Conservation (phyloP, 352 stramenopile species). For the Phytophthora sansomeana region DNA sequence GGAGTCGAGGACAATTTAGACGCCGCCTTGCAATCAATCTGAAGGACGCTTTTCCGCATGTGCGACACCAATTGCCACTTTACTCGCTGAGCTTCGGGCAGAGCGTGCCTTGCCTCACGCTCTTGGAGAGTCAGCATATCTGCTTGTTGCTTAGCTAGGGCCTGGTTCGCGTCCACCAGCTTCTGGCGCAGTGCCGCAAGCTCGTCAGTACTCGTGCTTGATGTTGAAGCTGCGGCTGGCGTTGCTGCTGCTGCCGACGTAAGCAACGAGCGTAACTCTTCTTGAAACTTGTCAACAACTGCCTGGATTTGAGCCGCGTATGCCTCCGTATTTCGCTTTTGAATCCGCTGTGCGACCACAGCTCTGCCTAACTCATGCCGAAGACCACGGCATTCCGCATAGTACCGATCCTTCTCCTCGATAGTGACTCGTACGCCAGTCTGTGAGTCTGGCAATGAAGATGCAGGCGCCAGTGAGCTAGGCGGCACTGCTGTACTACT, state of each 20-base stretch:
- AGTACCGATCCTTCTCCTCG: slow-evolving; percentile 78
- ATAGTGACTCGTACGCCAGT: slow-evolving; percentile 50
- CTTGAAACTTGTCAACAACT: slow-evolving; percentile 67
- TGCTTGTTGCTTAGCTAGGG: slow-evolving; percentile 65
- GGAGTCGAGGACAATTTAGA: slow-evolving; percentile 13
- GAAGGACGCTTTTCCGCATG: slow-evolving; percentile 71
- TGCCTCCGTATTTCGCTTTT: slow-evolving; percentile 48
- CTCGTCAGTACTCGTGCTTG: slow-evolving; percentile 49
- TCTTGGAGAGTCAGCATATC: slow-evolving; percentile 76
- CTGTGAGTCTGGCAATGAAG: slow-evolving; percentile 34
- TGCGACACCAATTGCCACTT: slow-evolving; percentile 68
- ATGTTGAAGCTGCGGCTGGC: not conserved
- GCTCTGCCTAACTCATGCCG: slow-evolving; percentile 66
- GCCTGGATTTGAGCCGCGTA: slow-evolving; percentile 59
- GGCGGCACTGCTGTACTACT: slow-evolving; percentile 30
- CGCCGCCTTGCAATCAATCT: slow-evolving; percentile 63
- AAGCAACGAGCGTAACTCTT: slow-evolving; percentile 58
- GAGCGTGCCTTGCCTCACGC: slow-evolving; percentile 63
- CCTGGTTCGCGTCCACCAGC: slow-evolving; percentile 71
- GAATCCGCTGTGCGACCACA: slow-evolving; percentile 53
- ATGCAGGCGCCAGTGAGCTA: slow-evolving; percentile 39
- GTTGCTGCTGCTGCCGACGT: slow-evolving; percentile 23
- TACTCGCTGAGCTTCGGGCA: slow-evolving; percentile 69
- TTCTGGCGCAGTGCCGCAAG: slow-evolving; percentile 67
- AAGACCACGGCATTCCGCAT: slow-evolving; percentile 67